Evolutionary conservation across 225 moss, liverwort and hornwort genomes (phyloP).

Genomic region (Pleurozium schreberi): DNA sequence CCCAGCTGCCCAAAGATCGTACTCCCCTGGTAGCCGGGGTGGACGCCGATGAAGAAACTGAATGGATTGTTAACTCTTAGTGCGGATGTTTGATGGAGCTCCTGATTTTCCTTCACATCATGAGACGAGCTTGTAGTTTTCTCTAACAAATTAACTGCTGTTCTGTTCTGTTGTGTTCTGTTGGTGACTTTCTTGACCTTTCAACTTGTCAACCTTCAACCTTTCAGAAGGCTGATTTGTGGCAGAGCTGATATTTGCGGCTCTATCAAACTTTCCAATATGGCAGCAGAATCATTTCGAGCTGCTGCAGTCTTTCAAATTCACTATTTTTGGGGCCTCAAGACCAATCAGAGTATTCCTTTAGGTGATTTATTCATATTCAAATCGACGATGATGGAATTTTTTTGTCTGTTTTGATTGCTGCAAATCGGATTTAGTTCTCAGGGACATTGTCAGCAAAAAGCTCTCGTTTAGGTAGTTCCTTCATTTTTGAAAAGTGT

Average conservation of each 20-base stretch:
- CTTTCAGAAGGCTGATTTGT: conserved; percentile 21
- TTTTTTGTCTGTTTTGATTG: conserved; percentile 1
- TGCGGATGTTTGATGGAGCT: background rate
- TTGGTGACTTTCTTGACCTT: conserved; percentile 21
- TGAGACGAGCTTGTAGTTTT: background rate
- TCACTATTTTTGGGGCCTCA: background rate
- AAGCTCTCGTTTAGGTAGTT: background rate
- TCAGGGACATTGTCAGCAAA: background rate
- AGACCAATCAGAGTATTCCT: background rate
- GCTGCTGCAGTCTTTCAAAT: conserved; percentile 18
- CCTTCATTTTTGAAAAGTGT: background rate
- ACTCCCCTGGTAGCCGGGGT: conserved; percentile 28
- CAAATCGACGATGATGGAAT: background rate
- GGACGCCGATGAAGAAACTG: conserved; percentile 24
- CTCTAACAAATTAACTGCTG: conserved; percentile 11
- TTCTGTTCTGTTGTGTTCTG: conserved; percentile 6
- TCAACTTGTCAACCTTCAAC: conserved; percentile 14
- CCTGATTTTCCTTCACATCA: background rate
- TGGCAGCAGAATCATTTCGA: conserved; percentile 1
- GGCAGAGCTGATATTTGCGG: conserved; percentile 16
- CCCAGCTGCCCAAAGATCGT: conserved; percentile 35
- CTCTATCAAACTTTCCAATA: conserved; percentile 2
- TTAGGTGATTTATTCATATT: background rate
- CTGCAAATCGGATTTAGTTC: background rate
- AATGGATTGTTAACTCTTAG: background rate